A percentile compares a stretch with the other conserved stretches of the same genome.
These are phyloP conservation scores for Gremmenia infestans DNA, from an alignment of 2,329 filamentous ascomycete species.

Conservation along the genomic window DNA sequence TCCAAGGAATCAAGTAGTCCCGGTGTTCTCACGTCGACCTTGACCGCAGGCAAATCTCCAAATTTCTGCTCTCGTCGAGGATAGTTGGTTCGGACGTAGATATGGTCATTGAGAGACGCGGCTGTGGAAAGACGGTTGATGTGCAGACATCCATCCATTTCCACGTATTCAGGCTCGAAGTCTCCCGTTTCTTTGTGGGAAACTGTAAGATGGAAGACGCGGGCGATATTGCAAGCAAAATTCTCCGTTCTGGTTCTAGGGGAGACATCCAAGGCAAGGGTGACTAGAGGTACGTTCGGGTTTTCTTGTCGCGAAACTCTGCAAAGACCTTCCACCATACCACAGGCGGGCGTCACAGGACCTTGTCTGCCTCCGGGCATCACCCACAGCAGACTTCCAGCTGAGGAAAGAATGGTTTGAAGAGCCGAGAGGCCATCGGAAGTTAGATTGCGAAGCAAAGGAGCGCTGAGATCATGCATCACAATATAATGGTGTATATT, in stretches of 20 bases:
- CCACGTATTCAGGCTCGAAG: background rate
- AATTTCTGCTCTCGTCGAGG: background rate
- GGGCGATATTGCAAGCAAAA: background rate
- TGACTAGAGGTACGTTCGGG: background rate
- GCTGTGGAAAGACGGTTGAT: slow-evolving; percentile 4
- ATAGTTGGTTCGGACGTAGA: background rate
- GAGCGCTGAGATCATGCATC: background rate
- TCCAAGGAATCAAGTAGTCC: slow-evolving; percentile 3
- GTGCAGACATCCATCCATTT: background rate
- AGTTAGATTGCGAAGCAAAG: background rate
- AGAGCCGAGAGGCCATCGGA: background rate
- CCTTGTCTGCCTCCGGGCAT: background rate
- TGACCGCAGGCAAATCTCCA: background rate
- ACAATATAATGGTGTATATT: background rate
- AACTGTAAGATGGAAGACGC: background rate
- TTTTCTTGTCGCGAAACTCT: slow-evolving; percentile 4
- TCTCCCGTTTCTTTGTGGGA: background rate
- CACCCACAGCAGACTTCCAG: background rate
- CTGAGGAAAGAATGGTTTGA: background rate
- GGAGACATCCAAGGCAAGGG: background rate
- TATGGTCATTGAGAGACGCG: background rate
- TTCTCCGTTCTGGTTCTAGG: too few relatives aligned
- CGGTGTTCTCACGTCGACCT: background rate
- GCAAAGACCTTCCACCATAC: slow-evolving; percentile 1
- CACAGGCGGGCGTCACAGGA: background rate